phyloP scores from a whole-genome alignment of 2,329 filamentous ascomycete species.

The Ceratocystis variospora region DNA sequence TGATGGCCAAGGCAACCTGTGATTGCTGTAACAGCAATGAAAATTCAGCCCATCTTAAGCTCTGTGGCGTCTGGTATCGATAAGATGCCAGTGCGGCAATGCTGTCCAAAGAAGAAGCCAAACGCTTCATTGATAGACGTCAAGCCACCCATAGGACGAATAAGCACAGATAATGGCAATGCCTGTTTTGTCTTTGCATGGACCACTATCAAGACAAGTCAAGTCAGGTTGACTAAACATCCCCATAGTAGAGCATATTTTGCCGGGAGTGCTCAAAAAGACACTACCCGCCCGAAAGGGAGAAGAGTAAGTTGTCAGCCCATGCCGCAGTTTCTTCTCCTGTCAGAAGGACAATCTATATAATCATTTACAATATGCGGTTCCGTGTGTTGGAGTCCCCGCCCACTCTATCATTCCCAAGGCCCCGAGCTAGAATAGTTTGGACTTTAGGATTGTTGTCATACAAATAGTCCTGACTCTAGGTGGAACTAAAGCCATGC shows the following conservation, averaged over 20 bases:
- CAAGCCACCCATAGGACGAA: neutral
- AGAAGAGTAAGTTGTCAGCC: neutral
- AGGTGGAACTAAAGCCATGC: neutral
- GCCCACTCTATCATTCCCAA: neutral
- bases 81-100: neutral
- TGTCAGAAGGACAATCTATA: neutral
- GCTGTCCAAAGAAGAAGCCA: neutral
- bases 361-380: slow-evolving; percentile 2
- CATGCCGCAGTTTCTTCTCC: neutral
- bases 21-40: neutral
- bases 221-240: neutral
- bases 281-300: too few species aligned
- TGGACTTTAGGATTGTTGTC: neutral
- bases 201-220: neutral
- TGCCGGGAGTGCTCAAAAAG: neutral
- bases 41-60: neutral
- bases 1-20: neutral
- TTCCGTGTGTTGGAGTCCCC: neutral
- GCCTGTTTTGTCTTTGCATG: neutral
- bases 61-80: neutral
- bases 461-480: neutral
- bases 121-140: neutral
- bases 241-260: neutral
- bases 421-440: neutral
- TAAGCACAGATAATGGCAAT: neutral